Conservation (phyloP, 805 yeast species). For the Pichia pseudocactophila region DNA sequence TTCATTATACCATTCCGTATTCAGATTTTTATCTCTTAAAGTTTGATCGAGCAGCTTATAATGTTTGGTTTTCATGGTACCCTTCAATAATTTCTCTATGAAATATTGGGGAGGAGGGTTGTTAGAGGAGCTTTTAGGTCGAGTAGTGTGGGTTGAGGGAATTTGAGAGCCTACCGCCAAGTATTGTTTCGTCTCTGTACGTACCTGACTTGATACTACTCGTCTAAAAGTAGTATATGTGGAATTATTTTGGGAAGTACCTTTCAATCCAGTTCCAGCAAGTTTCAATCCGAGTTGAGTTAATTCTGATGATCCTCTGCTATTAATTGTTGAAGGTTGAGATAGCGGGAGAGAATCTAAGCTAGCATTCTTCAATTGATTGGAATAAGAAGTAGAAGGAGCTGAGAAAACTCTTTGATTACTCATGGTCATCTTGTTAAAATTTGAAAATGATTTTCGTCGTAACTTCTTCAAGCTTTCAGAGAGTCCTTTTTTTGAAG, state of each 20-base stretch:
- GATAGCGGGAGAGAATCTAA: neutral
- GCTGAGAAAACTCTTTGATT: neutral
- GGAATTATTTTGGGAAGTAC: neutral
- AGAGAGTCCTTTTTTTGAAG: neutral
- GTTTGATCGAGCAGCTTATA: conserved; percentile 25
- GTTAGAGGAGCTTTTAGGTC: neutral
- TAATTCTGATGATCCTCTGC: conserved; percentile 11
- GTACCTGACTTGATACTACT: neutral
- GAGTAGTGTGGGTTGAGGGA: neutral
- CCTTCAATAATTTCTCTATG: conserved; percentile 29
- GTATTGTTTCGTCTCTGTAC: neutral
- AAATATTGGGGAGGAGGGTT: conserved; percentile 35
- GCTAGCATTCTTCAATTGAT: neutral
- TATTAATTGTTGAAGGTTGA: neutral
- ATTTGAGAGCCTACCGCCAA: neutral
- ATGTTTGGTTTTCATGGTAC: conserved; percentile 32
- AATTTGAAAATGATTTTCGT: conserved; percentile 1
- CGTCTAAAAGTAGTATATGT: neutral
- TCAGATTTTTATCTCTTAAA: neutral
- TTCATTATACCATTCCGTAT: conserved; percentile 57
- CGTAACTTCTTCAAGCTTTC: neutral
- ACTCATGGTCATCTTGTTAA: neutral
- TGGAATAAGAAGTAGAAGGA: neutral
- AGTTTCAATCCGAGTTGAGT: conserved; percentile 23
- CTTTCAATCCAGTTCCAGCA: conserved; percentile 23